A percentile compares a stretch with the other conserved stretches of the same genome.
Conservation (phyloP, 768 basidiomycete genomes). For the Mycena venus region DNA sequence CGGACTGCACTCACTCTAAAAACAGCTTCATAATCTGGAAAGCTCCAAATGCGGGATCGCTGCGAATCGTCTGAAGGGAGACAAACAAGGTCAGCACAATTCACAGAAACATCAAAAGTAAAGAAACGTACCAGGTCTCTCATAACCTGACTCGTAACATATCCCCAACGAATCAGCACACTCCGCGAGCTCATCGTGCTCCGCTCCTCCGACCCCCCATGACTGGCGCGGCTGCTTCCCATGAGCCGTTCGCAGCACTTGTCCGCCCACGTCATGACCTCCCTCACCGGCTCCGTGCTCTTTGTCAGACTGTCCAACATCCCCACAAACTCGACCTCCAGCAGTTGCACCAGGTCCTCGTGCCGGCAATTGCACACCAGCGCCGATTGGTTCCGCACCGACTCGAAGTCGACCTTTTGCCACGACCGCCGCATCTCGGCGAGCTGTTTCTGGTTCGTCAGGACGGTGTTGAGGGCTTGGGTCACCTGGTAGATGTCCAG, state of each 20-base stretch:
- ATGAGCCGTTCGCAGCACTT: constrained; percentile 90
- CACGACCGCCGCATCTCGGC: constrained; percentile 90
- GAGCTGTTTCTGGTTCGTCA: constrained; percentile 89
- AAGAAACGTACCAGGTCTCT: constrained; percentile 80
- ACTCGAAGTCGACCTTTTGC: constrained; percentile 91
- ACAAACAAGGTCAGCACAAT: not conserved
- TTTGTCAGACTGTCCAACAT: constrained; percentile 80
- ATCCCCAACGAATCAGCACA: constrained; percentile 91
- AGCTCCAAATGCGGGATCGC: constrained; percentile 92
- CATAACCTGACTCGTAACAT: constrained; percentile 95
- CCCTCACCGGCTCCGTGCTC: constrained; percentile 84
- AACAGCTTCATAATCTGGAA: constrained; percentile 94
- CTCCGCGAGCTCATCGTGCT: constrained; percentile 89
- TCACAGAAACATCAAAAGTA: constrained; percentile 12
- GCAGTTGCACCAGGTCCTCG: constrained; percentile 86
- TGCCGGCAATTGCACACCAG: constrained; percentile 94
- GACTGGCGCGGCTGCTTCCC: constrained; percentile 71
- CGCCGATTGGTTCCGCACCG: constrained; percentile 92
- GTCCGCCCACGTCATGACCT: constrained; percentile 93
- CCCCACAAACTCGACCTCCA: constrained; percentile 88
- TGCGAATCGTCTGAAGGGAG: constrained; percentile 82
- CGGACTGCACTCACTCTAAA: constrained; percentile 75
- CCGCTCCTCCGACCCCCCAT: constrained; percentile 74
- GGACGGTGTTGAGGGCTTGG: constrained; percentile 88
- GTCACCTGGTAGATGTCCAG: constrained; percentile 94